Evolutionary conservation across 306 rosid genomes (phyloP), one percentile per base, ranked within the genome.

Genomic region (Betula pendula): DNA sequence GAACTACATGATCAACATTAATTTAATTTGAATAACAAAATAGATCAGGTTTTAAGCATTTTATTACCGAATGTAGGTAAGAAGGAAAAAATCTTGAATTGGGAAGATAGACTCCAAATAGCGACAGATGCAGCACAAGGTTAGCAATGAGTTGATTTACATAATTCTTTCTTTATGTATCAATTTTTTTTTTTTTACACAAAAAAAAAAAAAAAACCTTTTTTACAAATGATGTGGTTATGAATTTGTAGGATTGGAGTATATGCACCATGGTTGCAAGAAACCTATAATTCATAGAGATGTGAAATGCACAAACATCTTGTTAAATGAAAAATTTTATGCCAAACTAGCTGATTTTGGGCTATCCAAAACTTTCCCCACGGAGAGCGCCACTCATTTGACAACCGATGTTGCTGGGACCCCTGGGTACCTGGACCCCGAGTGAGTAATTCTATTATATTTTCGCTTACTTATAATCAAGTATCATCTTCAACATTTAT

Each of bases 281-380:
- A 86, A 84, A 44, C 82, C 75, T 3, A 79, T 81, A 38, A 43
- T 70, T 25, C 94, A 89, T 22, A 85, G 88, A 78, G 90, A 87
- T 76, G 88, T 87, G 50, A 89, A 89, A 62, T 27, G 77, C 53
- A 22, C 85, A 38, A 89, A 89, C 67, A 82, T 89, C 56, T 85
- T 85, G 74, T 56, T 85, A 22, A 83, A 71, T 20, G 79, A 84
- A 35, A 86, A 80, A 1, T 76, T 84, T 17, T 66, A 66, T 16
- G 91, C 86, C 3, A 86, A 86, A 75, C 35, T 91, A 31, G 79
- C 92, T 59, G 90, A 83, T 78, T 89, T 87, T 77, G 85, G 80
- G 15, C 70, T 88, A 5, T 87, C 91, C 45, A 82, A 76, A 68
- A 52, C n/a, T 47, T 76, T 87, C 38, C 55, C 82, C 4, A 11